These are phyloP conservation scores for Phycomyces nitens DNA, from an alignment of 192 early-diverging fungal genomes.

Conservation along the genomic window DNA sequence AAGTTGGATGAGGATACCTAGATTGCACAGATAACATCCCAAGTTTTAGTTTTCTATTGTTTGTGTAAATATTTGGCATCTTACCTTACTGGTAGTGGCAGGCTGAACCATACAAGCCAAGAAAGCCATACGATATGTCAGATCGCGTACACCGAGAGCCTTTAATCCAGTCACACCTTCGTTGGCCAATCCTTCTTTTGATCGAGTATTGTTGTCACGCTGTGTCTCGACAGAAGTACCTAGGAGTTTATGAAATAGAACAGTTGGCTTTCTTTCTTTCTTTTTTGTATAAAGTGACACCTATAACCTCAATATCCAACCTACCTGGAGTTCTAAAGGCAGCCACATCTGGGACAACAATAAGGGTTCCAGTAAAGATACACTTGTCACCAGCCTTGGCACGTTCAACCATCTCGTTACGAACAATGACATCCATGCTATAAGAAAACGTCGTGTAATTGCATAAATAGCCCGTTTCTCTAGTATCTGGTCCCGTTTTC, in stretches of 20 bases:
- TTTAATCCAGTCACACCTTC: slow-evolving; percentile 86
- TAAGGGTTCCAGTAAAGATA: slow-evolving; percentile 81
- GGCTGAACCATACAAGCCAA: slow-evolving; percentile 78
- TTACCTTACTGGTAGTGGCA: slow-evolving; percentile 38
- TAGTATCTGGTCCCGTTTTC: too few species aligned
- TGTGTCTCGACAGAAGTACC: slow-evolving; percentile 53
- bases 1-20: slow-evolving; percentile 39
- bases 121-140: slow-evolving; percentile 92
- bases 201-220: slow-evolving; percentile 44
- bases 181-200: slow-evolving; percentile 54
- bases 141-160: slow-evolving; percentile 84
- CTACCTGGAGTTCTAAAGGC: slow-evolving; percentile 74
- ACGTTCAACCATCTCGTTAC: slow-evolving; percentile 89
- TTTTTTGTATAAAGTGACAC: slow-evolving; percentile 8
- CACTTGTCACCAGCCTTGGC: slow-evolving; percentile 95
- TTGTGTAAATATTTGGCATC: too few species aligned
- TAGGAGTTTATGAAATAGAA: slow-evolving; percentile 7
- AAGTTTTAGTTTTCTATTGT: slow-evolving; percentile 15
- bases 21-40: slow-evolving; percentile 14
- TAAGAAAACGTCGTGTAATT: neutral
- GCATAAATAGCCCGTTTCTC: too few species aligned
- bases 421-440: slow-evolving; percentile 90
- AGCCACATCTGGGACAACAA: slow-evolving; percentile 89
- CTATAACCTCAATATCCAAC: too few species aligned
- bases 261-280: slow-evolving; percentile 15